Evolutionary conservation across 1,284 basidiomycete species (phyloP), one percentile per base, ranked within the genome.

Genomic region (Ganoderma sp.): DNA sequence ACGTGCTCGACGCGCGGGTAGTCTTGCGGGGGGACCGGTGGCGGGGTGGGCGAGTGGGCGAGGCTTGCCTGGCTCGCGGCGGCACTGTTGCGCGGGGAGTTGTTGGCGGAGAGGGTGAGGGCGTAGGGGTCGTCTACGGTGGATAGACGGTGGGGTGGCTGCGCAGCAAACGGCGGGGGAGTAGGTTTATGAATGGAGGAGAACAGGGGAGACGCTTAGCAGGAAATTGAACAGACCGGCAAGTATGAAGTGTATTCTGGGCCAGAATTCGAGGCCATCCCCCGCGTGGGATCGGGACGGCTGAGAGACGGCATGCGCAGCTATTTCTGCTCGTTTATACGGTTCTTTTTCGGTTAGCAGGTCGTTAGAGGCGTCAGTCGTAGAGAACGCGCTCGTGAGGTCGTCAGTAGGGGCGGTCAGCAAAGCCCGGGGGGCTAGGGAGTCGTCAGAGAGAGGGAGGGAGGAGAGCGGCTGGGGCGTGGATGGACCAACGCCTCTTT

Each of bases 111-210:
- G 61, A 72, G 69, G 63, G 71, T 71, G 63, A 74, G 71, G 45
- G 73, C 71, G 75, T 77, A 77, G 63, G 76, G 75, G 72, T 79
- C 75, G 76, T 78, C 76, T 67, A 71, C 52, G 73, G 73, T 74
- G 41, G 79, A 80, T 43, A 79, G 75, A 67, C 77, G 75, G 71
- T 80, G 77, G 17, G 80, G 79, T 8, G 79, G 77, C 81, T 82
- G 77, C 75, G 71, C 75, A 76, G 74, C 75, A 78, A 71, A 42
- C n/a, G 56, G 60, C 19, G 41, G 61, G 67, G 68, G 57, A 15
- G 50, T 15, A 54, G 12, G n/a, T 56, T 28, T 64, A 64, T 25
- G 63, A 50, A 64, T 45, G 45, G 61, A 62, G 25, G 60, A 19
- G 9, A 43, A 42, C 39, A 42, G 58, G 58, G 58, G 41, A 22